A percentile compares a stretch with the other conserved stretches of the same genome.
These are phyloP conservation scores for Zymoseptoria passerinii DNA, from an alignment of 2,329 filamentous ascomycete genomes.

Conservation along the genomic window DNA sequence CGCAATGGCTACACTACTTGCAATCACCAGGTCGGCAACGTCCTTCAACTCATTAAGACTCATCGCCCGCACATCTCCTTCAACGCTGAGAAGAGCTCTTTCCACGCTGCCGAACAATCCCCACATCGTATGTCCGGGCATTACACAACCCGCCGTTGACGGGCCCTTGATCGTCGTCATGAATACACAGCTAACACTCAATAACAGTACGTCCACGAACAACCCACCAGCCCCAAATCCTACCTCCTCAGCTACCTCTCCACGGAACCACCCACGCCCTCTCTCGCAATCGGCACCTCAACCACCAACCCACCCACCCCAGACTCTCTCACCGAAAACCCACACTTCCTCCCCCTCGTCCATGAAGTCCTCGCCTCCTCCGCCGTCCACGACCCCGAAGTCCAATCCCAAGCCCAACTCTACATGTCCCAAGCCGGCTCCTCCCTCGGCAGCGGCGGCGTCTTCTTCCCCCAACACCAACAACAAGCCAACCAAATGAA, in stretches of 20 bases:
- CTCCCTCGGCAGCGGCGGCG: slow-evolving; percentile 44
- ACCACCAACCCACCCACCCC: slow-evolving; percentile 49
- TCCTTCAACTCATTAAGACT: slow-evolving; percentile 15
- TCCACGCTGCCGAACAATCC: slow-evolving; percentile 39
- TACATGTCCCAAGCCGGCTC: slow-evolving; percentile 52
- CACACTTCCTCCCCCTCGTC: slow-evolving; percentile 47
- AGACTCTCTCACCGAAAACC: slow-evolving; percentile 49
- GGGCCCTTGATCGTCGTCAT: slow-evolving; percentile 30
- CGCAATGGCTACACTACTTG: neutral
- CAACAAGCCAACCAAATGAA: slow-evolving; percentile 16
- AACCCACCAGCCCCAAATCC: slow-evolving; percentile 30
- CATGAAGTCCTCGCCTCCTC: slow-evolving; percentile 48
- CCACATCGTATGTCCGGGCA: slow-evolving; percentile 25
- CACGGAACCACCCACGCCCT: slow-evolving; percentile 44
- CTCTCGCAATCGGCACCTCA: slow-evolving; percentile 49
- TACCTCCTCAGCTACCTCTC: slow-evolving; percentile 51
- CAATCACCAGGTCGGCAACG: neutral
- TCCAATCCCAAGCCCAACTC: slow-evolving; percentile 51
- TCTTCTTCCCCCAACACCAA: slow-evolving; percentile 36
- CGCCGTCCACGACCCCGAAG: slow-evolving; percentile 48
- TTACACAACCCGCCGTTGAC: slow-evolving; percentile 4
- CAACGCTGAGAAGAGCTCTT: slow-evolving; percentile 19
- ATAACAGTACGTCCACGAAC: slow-evolving; percentile 41
- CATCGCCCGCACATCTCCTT: slow-evolving; percentile 18
- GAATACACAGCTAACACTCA: neutral